phyloP scores from a whole-genome alignment of 176 grass and related monocot genomes.

The Bolboschoenus planiculmis region DNA sequence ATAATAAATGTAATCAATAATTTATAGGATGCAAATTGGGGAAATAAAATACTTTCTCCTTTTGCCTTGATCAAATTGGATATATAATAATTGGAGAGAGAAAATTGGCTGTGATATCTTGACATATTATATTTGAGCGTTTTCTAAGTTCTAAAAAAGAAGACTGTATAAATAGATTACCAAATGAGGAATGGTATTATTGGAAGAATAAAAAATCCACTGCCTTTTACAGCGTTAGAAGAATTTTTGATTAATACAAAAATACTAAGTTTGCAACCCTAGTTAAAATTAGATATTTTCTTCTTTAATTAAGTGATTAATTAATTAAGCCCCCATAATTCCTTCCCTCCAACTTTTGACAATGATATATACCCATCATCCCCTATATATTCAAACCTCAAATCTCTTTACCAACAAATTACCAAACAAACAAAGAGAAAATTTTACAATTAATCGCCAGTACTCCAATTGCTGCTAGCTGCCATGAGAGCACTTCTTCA shows the following conservation, averaged over 20 bases:
- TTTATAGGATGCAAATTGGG: no score
- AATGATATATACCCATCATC: not conserved
- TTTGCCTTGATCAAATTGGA: no score
- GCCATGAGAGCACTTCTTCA: constrained; percentile 25
- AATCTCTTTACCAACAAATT: not conserved
- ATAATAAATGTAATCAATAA: not conserved
- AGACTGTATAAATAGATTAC: not conserved
- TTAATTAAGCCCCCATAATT: not conserved
- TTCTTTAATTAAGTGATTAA: not conserved
- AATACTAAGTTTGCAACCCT: not conserved
- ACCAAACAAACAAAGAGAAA: not conserved
- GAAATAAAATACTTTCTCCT: no score
- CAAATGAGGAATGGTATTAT: not conserved
- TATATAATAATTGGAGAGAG: no score
- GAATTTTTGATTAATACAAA: not conserved
- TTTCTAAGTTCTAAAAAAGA: not conserved
- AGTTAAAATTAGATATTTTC: not conserved
- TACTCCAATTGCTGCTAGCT: not conserved
- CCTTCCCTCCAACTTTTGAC: not conserved
- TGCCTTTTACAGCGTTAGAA: not conserved
- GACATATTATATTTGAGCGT: not conserved
- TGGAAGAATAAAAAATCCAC: not conserved
- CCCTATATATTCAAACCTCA: constrained; percentile 27
- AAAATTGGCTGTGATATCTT: not conserved
- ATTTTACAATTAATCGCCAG: not conserved